phyloP scores from a whole-genome alignment of 352 stramenopile genomes.

The Vaucheria bursata region DNA sequence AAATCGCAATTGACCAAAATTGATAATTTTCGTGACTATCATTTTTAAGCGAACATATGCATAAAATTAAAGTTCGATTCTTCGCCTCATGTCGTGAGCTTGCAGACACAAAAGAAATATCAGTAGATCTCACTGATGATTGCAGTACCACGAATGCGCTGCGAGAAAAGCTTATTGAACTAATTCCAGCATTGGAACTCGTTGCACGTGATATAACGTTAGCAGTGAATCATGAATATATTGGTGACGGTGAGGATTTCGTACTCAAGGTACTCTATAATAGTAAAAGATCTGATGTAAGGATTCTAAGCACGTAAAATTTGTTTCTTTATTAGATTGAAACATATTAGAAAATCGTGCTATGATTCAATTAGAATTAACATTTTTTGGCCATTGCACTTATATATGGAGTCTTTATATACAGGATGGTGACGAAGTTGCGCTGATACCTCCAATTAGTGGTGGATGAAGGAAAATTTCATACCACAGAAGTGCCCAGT shows the following conservation, averaged over 20 bases:
- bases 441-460: conserved; percentile 44
- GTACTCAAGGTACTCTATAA: neutral
- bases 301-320: neutral
- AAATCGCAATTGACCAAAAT: too few relatives aligned
- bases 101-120: conserved; percentile 33
- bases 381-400: neutral
- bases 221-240: conserved; percentile 42
- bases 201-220: conserved; percentile 34
- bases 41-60: too few relatives aligned
- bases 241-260: conserved; percentile 21
- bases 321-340: neutral
- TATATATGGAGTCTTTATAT: neutral
- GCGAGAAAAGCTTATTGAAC: conserved; percentile 12
- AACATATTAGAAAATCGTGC: neutral
- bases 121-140: conserved; percentile 13
- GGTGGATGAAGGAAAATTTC: conserved; percentile 17
- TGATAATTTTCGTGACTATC: too few relatives aligned
- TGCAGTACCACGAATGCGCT: conserved; percentile 13
- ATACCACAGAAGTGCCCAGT: neutral
- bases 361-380: neutral
- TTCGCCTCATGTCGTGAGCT: conserved; percentile 43
- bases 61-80: conserved; percentile 41
- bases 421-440: conserved; percentile 38
- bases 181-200: conserved; percentile 16
- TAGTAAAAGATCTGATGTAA: neutral